Conservation (phyloP, 2,329 filamentous ascomycete genomes). For the Paecilomyces sp. region DNA sequence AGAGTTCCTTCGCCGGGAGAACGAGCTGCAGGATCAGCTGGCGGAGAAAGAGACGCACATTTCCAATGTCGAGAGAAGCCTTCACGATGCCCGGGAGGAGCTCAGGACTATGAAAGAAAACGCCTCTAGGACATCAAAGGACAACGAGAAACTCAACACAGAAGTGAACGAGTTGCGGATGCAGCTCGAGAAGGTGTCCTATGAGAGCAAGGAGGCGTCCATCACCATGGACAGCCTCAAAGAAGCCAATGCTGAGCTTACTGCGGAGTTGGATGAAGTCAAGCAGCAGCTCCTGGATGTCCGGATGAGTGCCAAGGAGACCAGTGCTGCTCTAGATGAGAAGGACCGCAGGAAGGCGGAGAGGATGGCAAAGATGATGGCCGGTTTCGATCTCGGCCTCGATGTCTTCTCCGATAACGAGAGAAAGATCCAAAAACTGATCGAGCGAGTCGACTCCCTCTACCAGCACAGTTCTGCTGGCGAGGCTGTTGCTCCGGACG, state of each 20-base stretch:
- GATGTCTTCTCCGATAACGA: slow-evolving; percentile 95
- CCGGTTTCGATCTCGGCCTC: slow-evolving; percentile 86
- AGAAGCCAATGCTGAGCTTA: slow-evolving; percentile 90
- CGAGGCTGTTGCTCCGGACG: slow-evolving; percentile 72
- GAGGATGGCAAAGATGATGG: slow-evolving; percentile 99
- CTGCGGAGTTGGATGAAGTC: slow-evolving; percentile 82
- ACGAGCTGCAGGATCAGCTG: slow-evolving; percentile 93
- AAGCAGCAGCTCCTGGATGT: slow-evolving; percentile 95
- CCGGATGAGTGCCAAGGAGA: slow-evolving; percentile 94
- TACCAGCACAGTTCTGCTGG: slow-evolving; percentile 70
- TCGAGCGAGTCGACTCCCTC: slow-evolving; percentile 73
- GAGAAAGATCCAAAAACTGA: slow-evolving; percentile 71
- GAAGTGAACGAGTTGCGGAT: slow-evolving; percentile 93
- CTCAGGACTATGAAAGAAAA: slow-evolving; percentile 78
- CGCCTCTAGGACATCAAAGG: slow-evolving; percentile 72
- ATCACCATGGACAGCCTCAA: slow-evolving; percentile 98
- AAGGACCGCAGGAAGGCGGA: slow-evolving; percentile 99
- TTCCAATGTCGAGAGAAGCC: slow-evolving; percentile 67
- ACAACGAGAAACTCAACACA: slow-evolving; percentile 78
- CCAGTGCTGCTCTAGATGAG: slow-evolving; percentile 80
- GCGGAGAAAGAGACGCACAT: slow-evolving; percentile 85
- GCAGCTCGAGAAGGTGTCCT: slow-evolving; percentile 90
- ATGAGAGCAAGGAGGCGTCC: slow-evolving; percentile 91
- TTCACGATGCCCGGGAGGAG: slow-evolving; percentile 81
- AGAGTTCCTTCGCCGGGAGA: slow-evolving; percentile 89